Percentiles rank a stretch among this genome's conserved stretches.
Conservation (phyloP, 2,329 filamentous ascomycete genomes). For the Xylariales sp. region DNA sequence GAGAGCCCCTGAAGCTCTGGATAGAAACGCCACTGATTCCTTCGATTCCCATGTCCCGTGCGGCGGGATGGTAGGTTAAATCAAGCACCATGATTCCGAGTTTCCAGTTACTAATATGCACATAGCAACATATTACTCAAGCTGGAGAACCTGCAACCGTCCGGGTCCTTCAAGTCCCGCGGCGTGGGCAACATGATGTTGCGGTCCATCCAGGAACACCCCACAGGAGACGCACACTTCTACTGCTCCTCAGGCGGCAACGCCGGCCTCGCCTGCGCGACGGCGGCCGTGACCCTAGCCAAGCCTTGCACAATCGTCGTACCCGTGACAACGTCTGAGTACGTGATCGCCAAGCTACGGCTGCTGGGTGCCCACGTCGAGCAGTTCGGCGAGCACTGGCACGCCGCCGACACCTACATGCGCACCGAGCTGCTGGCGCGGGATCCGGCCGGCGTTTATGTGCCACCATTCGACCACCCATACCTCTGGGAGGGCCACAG, state of each 20-base stretch:
- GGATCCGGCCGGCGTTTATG: slow-evolving; percentile 53
- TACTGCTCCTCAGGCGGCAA: slow-evolving; percentile 81
- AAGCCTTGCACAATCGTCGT: slow-evolving; percentile 73
- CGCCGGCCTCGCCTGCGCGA: slow-evolving; percentile 77
- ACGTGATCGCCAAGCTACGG: slow-evolving; percentile 69
- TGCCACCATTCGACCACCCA: slow-evolving; percentile 66
- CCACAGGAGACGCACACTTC: slow-evolving; percentile 54
- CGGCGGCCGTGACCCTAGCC: slow-evolving; percentile 60
- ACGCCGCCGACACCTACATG: slow-evolving; percentile 65
- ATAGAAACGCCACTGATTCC: slow-evolving; percentile 67
- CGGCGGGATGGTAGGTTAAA: slow-evolving; percentile 63
- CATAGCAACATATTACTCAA: slow-evolving; percentile 77
- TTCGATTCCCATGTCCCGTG: slow-evolving; percentile 61
- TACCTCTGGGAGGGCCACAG: slow-evolving; percentile 64
- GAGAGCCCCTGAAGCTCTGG: slow-evolving; percentile 52
- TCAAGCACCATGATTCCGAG: background rate
- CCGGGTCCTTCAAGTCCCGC: slow-evolving; percentile 80
- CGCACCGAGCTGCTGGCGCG: slow-evolving; percentile 49
- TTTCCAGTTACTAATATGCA: slow-evolving; percentile 4
- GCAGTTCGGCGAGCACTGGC: slow-evolving; percentile 63
- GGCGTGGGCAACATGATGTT: slow-evolving; percentile 71
- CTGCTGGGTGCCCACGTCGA: slow-evolving; percentile 67
- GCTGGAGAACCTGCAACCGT: slow-evolving; percentile 79
- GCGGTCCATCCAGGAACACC: slow-evolving; percentile 25
- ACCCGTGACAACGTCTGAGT: slow-evolving; percentile 57